Percentiles rank a stretch among this genome's conserved stretches.
Conservation (phyloP, 495 filamentous ascomycete genomes). For the Neurospora cerealis region DNA sequence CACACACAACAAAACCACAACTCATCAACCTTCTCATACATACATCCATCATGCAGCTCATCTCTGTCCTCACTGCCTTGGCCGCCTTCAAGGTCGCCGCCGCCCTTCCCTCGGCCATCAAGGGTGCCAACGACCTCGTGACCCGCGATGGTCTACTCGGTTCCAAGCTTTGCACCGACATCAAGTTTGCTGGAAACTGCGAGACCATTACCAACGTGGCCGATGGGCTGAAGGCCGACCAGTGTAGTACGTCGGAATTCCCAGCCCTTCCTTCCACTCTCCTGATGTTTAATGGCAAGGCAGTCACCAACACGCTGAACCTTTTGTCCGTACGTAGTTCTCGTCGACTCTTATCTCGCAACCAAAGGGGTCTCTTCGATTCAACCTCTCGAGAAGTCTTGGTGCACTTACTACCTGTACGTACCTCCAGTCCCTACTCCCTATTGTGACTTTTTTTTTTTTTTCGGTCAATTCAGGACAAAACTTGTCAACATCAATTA, state of each 20-base stretch:
- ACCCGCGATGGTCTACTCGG: not conserved
- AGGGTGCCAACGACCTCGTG: not conserved
- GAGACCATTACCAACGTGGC: not conserved
- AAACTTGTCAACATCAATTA: not conserved
- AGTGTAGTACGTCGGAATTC: not conserved
- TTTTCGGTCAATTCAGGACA: not conserved
- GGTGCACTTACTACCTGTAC: not conserved
- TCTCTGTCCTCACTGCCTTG: not conserved
- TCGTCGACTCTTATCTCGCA: not conserved
- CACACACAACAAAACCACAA: not conserved
- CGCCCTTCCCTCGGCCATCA: not conserved
- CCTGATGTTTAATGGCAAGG: not conserved
- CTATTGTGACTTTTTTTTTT: not conserved
- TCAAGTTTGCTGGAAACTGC: not conserved
- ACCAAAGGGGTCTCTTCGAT: not conserved
- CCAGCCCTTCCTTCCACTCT: not conserved
- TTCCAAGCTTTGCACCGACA: not conserved
- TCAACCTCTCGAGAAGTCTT: not conserved
- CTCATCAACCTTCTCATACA: not conserved
- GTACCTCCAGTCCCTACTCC: not conserved
- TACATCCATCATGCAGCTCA: not conserved
- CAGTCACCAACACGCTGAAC: not conserved
- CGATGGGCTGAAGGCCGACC: not conserved
- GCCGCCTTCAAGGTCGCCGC: not conserved
- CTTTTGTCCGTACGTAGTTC: not conserved